phyloP scores from a whole-genome alignment of 2,329 filamentous ascomycete genomes.

The Fusarium circinatum region DNA sequence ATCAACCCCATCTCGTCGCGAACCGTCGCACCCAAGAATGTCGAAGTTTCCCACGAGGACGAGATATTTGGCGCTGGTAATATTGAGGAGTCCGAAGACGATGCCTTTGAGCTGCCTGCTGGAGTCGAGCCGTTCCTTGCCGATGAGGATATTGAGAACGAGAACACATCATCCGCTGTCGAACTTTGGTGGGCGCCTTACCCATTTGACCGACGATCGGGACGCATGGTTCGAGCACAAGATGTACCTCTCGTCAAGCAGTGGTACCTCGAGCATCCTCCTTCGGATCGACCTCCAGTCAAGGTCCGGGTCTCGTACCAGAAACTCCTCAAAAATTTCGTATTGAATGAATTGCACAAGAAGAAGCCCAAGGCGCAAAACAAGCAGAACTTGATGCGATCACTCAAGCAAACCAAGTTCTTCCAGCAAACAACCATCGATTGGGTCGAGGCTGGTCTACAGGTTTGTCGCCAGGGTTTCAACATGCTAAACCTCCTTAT shows the following conservation, averaged over 20 bases:
- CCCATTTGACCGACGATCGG: slow-evolving; percentile 93
- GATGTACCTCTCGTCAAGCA: slow-evolving; percentile 98
- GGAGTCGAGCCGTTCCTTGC: slow-evolving; percentile 88
- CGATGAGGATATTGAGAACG: slow-evolving; percentile 88
- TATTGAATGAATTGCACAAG: slow-evolving; percentile 96
- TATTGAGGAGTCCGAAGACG: slow-evolving; percentile 78
- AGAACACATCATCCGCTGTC: slow-evolving; percentile 90
- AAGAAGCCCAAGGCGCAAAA: slow-evolving; percentile 95
- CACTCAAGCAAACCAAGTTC: slow-evolving; percentile 96
- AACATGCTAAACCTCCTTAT: slow-evolving; percentile 99
- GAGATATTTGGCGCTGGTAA: slow-evolving; percentile 87
- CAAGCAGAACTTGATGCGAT: slow-evolving; percentile 90
- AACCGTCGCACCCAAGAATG: slow-evolving; percentile 91
- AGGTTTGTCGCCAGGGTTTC: slow-evolving; percentile 97
- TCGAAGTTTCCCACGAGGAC: slow-evolving; percentile 92
- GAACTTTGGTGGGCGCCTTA: slow-evolving; percentile 98
- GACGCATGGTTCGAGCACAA: slow-evolving; percentile 95
- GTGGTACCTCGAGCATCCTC: slow-evolving; percentile 97
- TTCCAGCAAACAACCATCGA: slow-evolving; percentile 99
- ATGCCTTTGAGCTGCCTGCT: slow-evolving; percentile 83
- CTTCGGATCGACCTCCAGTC: slow-evolving; percentile 84
- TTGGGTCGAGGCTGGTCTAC: slow-evolving; percentile 98
- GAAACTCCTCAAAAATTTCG: slow-evolving; percentile 94
- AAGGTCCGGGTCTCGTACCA: slow-evolving; percentile 99
- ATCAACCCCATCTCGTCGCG: slow-evolving; percentile 98